phyloP scores from a whole-genome alignment of 2,329 filamentous ascomycete genomes.

The Sarocladiaceae sp. region DNA sequence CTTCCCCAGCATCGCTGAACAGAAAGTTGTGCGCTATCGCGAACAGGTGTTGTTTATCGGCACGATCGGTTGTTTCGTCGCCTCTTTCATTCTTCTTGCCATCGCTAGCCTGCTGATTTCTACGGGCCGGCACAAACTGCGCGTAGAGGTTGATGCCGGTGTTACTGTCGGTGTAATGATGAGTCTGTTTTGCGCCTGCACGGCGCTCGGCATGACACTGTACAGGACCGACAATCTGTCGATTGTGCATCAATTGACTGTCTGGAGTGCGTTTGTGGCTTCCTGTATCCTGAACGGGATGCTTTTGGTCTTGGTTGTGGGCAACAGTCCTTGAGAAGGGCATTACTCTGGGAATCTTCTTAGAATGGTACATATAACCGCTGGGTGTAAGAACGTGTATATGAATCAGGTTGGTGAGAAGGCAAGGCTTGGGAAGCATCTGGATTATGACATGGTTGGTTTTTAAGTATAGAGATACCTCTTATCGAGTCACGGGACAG shows the following conservation, averaged over 20 bases:
- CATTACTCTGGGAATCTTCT: not conserved
- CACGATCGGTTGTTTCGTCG: conserved; percentile 50
- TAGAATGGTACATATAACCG: too few species aligned
- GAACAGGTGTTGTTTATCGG: conserved; percentile 53
- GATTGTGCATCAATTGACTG: conserved; percentile 36
- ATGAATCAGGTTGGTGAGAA: not conserved
- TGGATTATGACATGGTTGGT: not conserved
- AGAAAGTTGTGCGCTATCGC: conserved; percentile 44
- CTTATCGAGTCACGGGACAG: conserved; percentile 3
- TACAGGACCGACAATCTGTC: conserved; percentile 43
- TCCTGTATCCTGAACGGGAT: conserved; percentile 40
- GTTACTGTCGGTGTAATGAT: conserved; percentile 66
- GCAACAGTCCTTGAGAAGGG: conserved; percentile 28
- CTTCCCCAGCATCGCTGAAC: conserved; percentile 47
- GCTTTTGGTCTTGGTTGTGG: conserved; percentile 37
- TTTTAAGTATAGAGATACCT: conserved; percentile 5
- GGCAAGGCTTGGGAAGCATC: not conserved
- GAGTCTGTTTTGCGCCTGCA: conserved; percentile 60
- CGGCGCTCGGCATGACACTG: conserved; percentile 55
- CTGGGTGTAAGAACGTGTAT: too few species aligned
- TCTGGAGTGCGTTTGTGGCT: conserved; percentile 31
- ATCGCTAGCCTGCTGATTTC: conserved; percentile 62
- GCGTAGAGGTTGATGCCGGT: conserved; percentile 69
- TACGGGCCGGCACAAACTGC: conserved; percentile 64
- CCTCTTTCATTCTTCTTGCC: conserved; percentile 58